Conservation (phyloP, 139 green algal species). For the Helicosporidium sp. region DNA sequence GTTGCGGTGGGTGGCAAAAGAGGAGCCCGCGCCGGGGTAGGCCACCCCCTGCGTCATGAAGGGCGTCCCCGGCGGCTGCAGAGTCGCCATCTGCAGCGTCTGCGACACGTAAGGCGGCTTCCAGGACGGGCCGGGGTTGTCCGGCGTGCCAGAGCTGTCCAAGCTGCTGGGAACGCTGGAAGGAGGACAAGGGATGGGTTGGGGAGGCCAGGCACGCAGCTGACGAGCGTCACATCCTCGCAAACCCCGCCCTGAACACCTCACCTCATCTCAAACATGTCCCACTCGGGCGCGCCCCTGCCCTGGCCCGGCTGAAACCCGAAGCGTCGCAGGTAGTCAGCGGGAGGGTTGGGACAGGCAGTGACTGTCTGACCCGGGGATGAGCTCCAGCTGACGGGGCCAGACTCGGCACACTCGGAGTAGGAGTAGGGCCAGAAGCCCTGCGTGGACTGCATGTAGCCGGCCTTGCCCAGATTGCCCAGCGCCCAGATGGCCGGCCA, state of each 20-base stretch:
- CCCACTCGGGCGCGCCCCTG: constrained; percentile 25
- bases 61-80: constrained; percentile 14
- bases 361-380: constrained; percentile 1
- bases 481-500: constrained; percentile 23
- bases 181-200: neutral
- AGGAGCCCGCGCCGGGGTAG: constrained; percentile 9
- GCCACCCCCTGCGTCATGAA: constrained; percentile 1
- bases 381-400: constrained; percentile 4
- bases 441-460: constrained; percentile 15
- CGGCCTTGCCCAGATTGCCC: constrained; percentile 29
- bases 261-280: constrained; percentile 26
- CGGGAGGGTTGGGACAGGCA: constrained; percentile 4
- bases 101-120: constrained; percentile 8
- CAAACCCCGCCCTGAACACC: neutral
- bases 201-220: too few relatives aligned
- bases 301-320: constrained; percentile 7
- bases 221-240: too few relatives aligned
- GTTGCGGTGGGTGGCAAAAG: constrained; percentile 8
- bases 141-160: neutral
- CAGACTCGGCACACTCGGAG: constrained; percentile 17
- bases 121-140: constrained; percentile 5
- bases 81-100: constrained; percentile 27
- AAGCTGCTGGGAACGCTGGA: neutral
- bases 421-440: constrained; percentile 31
- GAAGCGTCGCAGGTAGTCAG: neutral